Percentiles rank a stretch among this genome's conserved stretches.
phyloP scores from a whole-genome alignment of 306 rosid species.

The Vigna unguiculata region DNA sequence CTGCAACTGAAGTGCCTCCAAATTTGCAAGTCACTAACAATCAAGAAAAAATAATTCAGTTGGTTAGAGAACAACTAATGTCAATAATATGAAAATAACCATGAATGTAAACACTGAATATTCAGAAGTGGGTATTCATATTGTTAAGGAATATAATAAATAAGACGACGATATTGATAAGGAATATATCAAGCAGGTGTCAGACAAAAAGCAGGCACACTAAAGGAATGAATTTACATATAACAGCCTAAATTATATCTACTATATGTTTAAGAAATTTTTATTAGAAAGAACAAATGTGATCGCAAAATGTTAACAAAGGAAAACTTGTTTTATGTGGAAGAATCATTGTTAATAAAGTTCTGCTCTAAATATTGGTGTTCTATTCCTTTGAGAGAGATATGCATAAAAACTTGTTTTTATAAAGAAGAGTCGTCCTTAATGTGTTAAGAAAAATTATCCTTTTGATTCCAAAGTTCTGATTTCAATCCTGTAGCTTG shows the following conservation, averaged over 20 bases:
- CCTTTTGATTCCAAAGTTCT: not conserved
- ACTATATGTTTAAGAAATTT: not conserved
- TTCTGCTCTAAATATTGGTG: too few species aligned
- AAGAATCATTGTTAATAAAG: too few species aligned
- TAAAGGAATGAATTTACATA: not conserved
- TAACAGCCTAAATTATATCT: not conserved
- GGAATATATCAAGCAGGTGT: not conserved
- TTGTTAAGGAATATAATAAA: not conserved
- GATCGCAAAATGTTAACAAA: not conserved
- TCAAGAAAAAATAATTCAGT: slow-evolving; percentile 4
- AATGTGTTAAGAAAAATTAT: not conserved
- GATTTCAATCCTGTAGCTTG: not conserved
- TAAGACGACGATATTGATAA: not conserved
- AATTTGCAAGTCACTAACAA: slow-evolving; percentile 73
- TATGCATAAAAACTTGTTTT: not conserved
- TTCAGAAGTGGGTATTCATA: not conserved
- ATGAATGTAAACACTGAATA: slow-evolving; percentile 14
- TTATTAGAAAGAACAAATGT: not conserved
- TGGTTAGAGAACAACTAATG: not conserved
- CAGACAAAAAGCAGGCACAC: not conserved
- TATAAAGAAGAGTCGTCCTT: not conserved
- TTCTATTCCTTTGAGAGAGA: not conserved
- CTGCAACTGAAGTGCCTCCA: slow-evolving; percentile 84
- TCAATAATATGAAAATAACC: slow-evolving; percentile 7
- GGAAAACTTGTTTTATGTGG: not conserved